Base-by-base conservation (phyloP, 2,329 filamentous ascomycete genomes). In the Trichoderma breve region DNA sequence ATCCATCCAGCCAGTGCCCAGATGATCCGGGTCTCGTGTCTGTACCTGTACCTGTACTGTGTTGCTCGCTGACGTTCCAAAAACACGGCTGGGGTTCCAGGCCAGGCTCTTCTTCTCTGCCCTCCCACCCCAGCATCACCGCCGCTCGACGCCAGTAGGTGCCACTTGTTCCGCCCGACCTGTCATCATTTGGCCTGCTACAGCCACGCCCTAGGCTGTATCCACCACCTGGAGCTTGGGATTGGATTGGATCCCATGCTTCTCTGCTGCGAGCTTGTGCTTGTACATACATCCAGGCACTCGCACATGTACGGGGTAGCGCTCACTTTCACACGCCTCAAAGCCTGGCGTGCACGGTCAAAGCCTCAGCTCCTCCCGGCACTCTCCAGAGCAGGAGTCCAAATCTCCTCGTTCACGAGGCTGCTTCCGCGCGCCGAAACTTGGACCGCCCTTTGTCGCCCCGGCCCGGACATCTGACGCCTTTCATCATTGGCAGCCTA, bases 111-210 rank as follows among this genome's bases (percentile, higher is more conserved):
- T 36, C 34, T 36, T 39, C 36, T 39, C 47, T 57, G 61, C 70
- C 34, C 39, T 39, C 24, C 36, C 61, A 28, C 61, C 61, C 61
- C 60, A 64, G 51, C 63, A 72, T 66, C 71, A 69, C 69, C 71
- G 71, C 65, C 60, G 70, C 66, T 47, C 61, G 39, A 70, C 64
- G 68, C 71, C 73, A 74, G 73, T 70, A 71, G 73, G 73, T 55
- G 73, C 72, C 70, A 69, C 73, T 70, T 34, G 55, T 63, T 69
- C 73, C 71, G 68, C 73, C 60, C 71, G 64, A 71, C 71, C 68
- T 72, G 71, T 73, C 71, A 68, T 69, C 72, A 73, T 74, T 71
- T 73, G 65, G 57, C 34, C 65, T 60, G 70, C 68, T 72, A 73
- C 65, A 67, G 70, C 71, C 71, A 72, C 72, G 61, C 65, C 69